These are phyloP conservation scores for Phoma herbarum DNA, from an alignment of 2,329 filamentous ascomycete species.

Conservation along the genomic window DNA sequence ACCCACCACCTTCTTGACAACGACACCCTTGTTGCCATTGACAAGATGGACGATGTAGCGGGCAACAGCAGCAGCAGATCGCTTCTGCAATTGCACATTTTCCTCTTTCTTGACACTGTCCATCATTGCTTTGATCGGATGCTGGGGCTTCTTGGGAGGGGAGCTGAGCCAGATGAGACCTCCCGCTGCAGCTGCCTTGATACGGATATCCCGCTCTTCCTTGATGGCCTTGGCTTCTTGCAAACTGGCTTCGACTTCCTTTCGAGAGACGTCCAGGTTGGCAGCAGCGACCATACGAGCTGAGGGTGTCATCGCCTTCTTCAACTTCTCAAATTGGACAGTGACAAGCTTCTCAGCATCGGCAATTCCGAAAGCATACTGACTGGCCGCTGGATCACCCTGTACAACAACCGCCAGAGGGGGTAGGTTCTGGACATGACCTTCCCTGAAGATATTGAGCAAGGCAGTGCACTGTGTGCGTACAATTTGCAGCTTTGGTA, in stretches of 20 bases:
- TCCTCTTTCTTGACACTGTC: constrained; percentile 97
- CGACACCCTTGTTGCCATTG: constrained; percentile 77
- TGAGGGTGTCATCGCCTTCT: constrained; percentile 86
- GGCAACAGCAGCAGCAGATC: constrained; percentile 85
- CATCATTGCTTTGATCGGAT: constrained; percentile 95
- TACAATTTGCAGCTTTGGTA: constrained; percentile 87
- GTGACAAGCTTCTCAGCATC: constrained; percentile 88
- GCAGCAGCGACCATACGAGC: constrained; percentile 85
- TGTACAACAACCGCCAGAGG: constrained; percentile 89
- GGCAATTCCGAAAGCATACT: constrained; percentile 86
- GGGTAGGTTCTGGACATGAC: constrained; percentile 69
- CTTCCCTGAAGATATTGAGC: constrained; percentile 87
- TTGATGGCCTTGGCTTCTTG: constrained; percentile 82
- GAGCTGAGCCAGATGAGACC: constrained; percentile 87
- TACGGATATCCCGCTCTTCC: constrained; percentile 81
- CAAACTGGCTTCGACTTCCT: constrained; percentile 75
- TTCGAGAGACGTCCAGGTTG: constrained; percentile 78
- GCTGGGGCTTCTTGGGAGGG: constrained; percentile 93
- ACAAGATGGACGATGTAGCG: constrained; percentile 87
- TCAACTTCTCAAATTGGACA: constrained; percentile 86
- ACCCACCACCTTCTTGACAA: constrained; percentile 93
- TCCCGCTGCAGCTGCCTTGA: constrained; percentile 85
- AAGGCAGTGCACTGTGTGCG: constrained; percentile 91
- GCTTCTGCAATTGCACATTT: constrained; percentile 84
- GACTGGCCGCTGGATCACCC: constrained; percentile 89